phyloP scores from a whole-genome alignment of 129 eudicot species.

The Scalesia atractyloides region DNA sequence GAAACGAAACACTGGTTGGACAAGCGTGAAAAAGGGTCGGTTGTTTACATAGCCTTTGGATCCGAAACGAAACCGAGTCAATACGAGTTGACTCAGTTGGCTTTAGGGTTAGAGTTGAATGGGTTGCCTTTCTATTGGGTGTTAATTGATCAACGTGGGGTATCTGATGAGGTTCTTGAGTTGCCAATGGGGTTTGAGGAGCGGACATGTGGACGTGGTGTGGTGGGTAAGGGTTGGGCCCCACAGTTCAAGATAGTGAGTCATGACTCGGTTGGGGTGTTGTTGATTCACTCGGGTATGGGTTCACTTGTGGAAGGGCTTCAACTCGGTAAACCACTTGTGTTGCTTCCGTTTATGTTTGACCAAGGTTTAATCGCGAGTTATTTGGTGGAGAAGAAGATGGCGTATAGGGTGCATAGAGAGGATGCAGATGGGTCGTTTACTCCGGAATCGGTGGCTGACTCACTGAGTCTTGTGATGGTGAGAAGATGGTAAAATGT shows the following conservation, averaged over 20 bases:
- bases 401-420: slow-evolving; percentile 20
- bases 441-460: slow-evolving; percentile 29
- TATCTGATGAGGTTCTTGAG: slow-evolving; percentile 11
- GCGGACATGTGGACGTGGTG: slow-evolving; percentile 29
- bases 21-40: slow-evolving; percentile 33
- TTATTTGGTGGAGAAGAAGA: slow-evolving; percentile 33
- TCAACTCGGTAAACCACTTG: slow-evolving; percentile 21
- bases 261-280: slow-evolving; percentile 42
- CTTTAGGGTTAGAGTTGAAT: slow-evolving; percentile 39
- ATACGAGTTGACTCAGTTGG: slow-evolving; percentile 44
- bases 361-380: slow-evolving; percentile 32
- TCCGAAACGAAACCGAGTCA: slow-evolving; percentile 44
- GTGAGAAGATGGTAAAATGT: slow-evolving; percentile 40
- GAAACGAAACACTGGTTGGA: slow-evolving; percentile 25
- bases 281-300: slow-evolving; percentile 33
- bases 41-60: slow-evolving; percentile 43
- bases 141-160: slow-evolving; percentile 29
- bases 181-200: slow-evolving; percentile 37
- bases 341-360: slow-evolving; percentile 10
- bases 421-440: slow-evolving; percentile 36
- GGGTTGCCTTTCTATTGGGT: slow-evolving; percentile 33
- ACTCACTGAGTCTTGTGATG: slow-evolving; percentile 31
- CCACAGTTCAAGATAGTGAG: slow-evolving; percentile 39
- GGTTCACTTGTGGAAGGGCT: slow-evolving; percentile 25
- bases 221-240: slow-evolving; percentile 35